A percentile compares a stretch with the other conserved stretches of the same genome.
Conservation (phyloP, 2,329 filamentous ascomycete species). For the Colletotrichum musae region DNA sequence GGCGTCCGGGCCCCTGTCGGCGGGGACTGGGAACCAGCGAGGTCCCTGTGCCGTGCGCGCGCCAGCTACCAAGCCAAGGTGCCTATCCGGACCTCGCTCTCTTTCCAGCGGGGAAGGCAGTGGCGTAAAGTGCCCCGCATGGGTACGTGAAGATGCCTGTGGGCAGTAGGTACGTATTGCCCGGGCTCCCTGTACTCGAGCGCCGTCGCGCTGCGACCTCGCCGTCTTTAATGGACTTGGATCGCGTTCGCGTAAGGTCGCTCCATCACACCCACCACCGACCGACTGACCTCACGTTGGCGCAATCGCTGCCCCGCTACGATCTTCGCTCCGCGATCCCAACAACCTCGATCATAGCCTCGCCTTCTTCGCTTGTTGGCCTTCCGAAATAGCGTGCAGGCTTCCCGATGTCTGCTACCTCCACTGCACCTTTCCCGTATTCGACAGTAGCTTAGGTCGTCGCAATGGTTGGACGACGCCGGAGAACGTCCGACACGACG, state of each 20-base stretch:
- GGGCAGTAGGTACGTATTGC: background rate
- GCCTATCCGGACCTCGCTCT: background rate
- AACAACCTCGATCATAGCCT: background rate
- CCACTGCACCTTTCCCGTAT: background rate
- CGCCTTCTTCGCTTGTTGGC: background rate
- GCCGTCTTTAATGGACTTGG: constrained; percentile 32
- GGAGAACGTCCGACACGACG: constrained; percentile 61
- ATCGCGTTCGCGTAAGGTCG: constrained; percentile 31
- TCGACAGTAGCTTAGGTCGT: background rate
- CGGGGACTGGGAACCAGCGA: constrained; percentile 23
- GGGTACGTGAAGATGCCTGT: background rate
- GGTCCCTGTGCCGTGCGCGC: constrained; percentile 19
- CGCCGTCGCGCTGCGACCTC: background rate
- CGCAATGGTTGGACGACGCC: constrained; percentile 56
- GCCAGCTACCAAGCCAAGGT: background rate
- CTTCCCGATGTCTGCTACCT: background rate
- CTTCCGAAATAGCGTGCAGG: too few species aligned
- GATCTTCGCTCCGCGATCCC: background rate
- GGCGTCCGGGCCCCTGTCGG: constrained; percentile 15
- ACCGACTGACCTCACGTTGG: background rate
- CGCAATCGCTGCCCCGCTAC: constrained; percentile 27
- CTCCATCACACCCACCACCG: constrained; percentile 9
- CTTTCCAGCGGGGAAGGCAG: background rate
- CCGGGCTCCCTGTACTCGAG: background rate
- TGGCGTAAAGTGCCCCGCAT: constrained; percentile 31